These are phyloP conservation scores for Pterocarpus santalinus DNA, from an alignment of 306 rosid species.

Conservation along the genomic window DNA sequence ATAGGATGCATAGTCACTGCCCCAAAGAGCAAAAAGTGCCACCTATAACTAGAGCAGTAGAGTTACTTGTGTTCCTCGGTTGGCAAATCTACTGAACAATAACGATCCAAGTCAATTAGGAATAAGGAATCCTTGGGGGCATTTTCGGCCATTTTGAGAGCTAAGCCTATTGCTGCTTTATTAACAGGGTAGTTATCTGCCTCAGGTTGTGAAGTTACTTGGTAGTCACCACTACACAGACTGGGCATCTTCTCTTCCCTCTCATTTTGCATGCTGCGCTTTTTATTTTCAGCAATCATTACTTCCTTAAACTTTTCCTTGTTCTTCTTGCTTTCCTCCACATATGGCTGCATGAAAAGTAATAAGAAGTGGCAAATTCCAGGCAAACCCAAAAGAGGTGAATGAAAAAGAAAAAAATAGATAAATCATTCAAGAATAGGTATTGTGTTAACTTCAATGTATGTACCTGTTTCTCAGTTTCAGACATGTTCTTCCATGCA, in stretches of 20 bases:
- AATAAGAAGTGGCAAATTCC: not conserved
- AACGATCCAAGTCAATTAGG: slow-evolving; percentile 32
- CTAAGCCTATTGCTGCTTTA: slow-evolving; percentile 15
- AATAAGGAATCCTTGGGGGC: slow-evolving; percentile 33
- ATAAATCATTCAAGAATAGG: not conserved
- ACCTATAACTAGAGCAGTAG: slow-evolving; percentile 7
- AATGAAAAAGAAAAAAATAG: not conserved
- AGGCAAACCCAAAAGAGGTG: not conserved
- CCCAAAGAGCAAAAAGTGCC: slow-evolving; percentile 30
- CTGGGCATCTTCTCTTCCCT: slow-evolving; percentile 25
- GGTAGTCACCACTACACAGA: slow-evolving; percentile 33
- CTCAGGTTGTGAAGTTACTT: slow-evolving; percentile 44
- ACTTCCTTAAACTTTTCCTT: slow-evolving; percentile 43
- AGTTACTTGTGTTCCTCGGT: slow-evolving; percentile 16
- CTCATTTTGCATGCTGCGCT: slow-evolving; percentile 9
- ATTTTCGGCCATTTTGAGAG: slow-evolving; percentile 39
- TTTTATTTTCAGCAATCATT: slow-evolving; percentile 6
- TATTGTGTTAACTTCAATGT: slow-evolving; percentile 11
- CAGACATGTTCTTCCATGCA: slow-evolving; percentile 53
- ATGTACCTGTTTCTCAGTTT: slow-evolving; percentile 52
- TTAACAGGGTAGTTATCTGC: slow-evolving; percentile 9
- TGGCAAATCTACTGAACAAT: slow-evolving; percentile 9
- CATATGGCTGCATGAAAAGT: slow-evolving; percentile 49
- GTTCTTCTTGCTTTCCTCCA: slow-evolving; percentile 52
- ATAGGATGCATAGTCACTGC: slow-evolving; percentile 9